phyloP scores from a whole-genome alignment of 1,284 basidiomycete genomes.

The Athelia psychrophila region DNA sequence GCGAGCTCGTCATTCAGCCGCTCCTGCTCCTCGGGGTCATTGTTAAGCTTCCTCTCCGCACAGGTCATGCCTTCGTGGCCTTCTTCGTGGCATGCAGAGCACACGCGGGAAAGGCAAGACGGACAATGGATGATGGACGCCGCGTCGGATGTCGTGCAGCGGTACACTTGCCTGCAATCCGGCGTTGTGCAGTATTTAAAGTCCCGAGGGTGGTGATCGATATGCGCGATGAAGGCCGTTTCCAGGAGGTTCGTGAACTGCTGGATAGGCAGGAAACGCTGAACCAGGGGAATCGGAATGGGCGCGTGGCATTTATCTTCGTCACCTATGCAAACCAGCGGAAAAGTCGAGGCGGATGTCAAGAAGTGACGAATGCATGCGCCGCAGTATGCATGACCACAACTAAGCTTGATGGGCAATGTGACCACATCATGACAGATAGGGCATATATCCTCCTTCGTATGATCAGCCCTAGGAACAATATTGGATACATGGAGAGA shows the following conservation, averaged over 20 bases:
- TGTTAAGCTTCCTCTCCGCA: conserved; percentile 30
- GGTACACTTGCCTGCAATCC: conserved; percentile 56
- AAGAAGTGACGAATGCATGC: conserved; percentile 50
- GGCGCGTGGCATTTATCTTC: conserved; percentile 41
- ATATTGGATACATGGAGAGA: no score
- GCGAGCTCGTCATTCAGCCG: conserved; percentile 32
- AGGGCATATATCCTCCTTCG: no score
- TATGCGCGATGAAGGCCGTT: conserved; percentile 38
- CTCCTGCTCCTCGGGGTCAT: conserved; percentile 38
- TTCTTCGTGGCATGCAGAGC: conserved; percentile 48
- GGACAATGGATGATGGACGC: conserved; percentile 32
- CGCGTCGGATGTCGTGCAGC: conserved; percentile 21
- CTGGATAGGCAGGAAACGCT: conserved; percentile 39
- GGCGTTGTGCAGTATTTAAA: conserved; percentile 55
- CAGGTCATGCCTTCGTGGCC: conserved; percentile 51
- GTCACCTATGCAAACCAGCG: conserved; percentile 49
- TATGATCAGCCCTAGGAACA: no score
- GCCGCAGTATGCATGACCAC: conserved; percentile 50
- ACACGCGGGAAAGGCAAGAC: conserved; percentile 50
- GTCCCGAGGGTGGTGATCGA: conserved; percentile 41
- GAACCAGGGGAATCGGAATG: conserved; percentile 47
- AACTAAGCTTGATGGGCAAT: conserved; percentile 27
- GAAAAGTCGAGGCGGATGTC: conserved; percentile 42
- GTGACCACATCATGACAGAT: conserved; percentile 15
- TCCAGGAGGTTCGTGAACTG: conserved; percentile 45